Conservation (phyloP, 805 yeast species). For the Debaryomyces hansenii region DNA sequence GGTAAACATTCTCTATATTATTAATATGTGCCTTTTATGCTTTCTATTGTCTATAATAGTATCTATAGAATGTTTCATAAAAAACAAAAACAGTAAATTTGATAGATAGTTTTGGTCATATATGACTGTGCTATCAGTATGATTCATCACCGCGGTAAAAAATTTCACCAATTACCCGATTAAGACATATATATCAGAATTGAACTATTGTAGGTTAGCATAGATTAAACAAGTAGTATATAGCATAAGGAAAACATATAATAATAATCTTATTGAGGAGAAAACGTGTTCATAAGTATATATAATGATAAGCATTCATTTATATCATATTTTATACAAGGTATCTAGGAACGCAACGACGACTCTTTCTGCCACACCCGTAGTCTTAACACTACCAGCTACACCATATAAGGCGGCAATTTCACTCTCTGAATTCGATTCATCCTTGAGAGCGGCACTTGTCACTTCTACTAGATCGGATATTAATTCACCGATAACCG, state of each 20-base stretch:
- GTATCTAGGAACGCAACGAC: constrained; percentile 82
- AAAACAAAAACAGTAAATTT: no score
- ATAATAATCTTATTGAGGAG: no score
- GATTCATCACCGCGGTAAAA: not conserved
- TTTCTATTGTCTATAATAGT: no score
- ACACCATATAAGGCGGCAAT: constrained; percentile 94
- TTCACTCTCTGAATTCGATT: constrained; percentile 44
- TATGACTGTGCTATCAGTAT: not conserved
- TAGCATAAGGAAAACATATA: no score
- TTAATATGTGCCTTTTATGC: not conserved
- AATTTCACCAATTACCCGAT: not conserved
- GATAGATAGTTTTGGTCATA: no score
- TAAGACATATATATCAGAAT: not conserved
- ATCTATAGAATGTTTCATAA: no score
- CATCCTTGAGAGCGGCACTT: constrained; percentile 10
- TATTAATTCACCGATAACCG: constrained; percentile 60
- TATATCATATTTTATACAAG: constrained; percentile 53
- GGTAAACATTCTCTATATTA: not conserved
- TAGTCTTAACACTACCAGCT: constrained; percentile 85
- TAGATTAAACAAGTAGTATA: no score
- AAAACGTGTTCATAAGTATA: no score
- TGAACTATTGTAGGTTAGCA: no score
- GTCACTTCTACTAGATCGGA: constrained; percentile 48
- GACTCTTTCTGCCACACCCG: constrained; percentile 78
- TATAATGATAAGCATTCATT: no score